Evolutionary conservation across 2,329 filamentous ascomycete species (phyloP).

Genomic region (Pezizomycotina sp.): DNA sequence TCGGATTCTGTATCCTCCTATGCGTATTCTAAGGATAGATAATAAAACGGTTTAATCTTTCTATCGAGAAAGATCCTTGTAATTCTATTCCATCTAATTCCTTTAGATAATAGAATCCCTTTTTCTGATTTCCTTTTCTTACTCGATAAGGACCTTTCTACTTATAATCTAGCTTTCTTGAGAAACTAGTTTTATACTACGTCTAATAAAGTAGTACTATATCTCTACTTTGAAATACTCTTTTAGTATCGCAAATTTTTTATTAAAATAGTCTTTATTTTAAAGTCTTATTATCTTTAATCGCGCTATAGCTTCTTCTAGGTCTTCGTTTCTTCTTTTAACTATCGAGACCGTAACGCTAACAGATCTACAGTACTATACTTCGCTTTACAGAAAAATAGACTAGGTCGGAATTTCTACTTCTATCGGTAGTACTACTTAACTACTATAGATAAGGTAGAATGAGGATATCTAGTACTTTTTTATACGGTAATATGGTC

Average conservation of each 20-base stretch:
- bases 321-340: constrained; percentile 2
- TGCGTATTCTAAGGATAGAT: no score
- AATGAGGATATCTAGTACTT: background rate
- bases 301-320: background rate
- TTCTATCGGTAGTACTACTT: constrained; percentile 1
- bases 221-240: background rate
- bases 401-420: constrained; percentile 1
- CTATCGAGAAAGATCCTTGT: no score
- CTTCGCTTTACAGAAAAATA: background rate
- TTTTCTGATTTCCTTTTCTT: background rate
- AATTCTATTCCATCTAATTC: constrained; percentile 1
- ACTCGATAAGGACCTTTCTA: constrained; percentile 2
- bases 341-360: background rate
- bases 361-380: background rate
- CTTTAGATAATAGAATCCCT: background rate
- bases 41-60: no score
- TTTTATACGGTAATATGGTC: background rate
- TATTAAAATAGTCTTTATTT: background rate
- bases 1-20: no score
- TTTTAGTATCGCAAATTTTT: background rate
- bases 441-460: constrained; percentile 1
- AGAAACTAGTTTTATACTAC: background rate
- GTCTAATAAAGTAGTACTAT: constrained; percentile 2
- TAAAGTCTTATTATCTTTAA: background rate
- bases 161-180: background rate